Conservation (phyloP, 192 early-diverging fungal species). For the Backusella macrospora region DNA sequence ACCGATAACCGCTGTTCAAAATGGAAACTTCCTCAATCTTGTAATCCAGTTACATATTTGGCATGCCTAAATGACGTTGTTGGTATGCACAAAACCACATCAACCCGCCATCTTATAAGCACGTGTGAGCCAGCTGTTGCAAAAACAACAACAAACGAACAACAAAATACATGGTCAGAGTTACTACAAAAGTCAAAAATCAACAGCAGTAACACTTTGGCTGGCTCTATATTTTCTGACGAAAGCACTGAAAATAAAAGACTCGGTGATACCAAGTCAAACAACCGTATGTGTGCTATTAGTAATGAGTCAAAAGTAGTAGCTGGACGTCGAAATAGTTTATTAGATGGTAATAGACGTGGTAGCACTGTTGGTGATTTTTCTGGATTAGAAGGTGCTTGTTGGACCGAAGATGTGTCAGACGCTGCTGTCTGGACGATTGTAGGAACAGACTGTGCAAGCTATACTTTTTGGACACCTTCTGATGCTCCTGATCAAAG, state of each 20-base stretch:
- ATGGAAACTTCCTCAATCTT: slow-evolving; percentile 39
- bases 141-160: background rate
- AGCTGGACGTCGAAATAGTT: slow-evolving; percentile 23
- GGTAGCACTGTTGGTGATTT: slow-evolving; percentile 4
- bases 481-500: slow-evolving; percentile 22
- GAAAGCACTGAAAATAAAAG: slow-evolving; percentile 17
- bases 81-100: slow-evolving; percentile 63
- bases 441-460: slow-evolving; percentile 75
- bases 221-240: background rate
- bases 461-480: slow-evolving; percentile 58
- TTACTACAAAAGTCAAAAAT: background rate
- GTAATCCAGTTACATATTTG: slow-evolving; percentile 55
- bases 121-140: background rate
- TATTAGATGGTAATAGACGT: background rate
- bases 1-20: background rate
- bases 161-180: slow-evolving; percentile 12
- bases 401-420: slow-evolving; percentile 77
- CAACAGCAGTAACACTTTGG: slow-evolving; percentile 19
- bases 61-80: slow-evolving; percentile 79
- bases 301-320: slow-evolving; percentile 21
- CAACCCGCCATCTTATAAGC: slow-evolving; percentile 41
- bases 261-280: slow-evolving; percentile 24
- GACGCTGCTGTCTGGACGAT: slow-evolving; percentile 93
- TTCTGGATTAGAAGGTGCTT: slow-evolving; percentile 36
- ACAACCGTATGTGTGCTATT: slow-evolving; percentile 28